Conservation (phyloP, 176 grass and related monocot species). For the Ensete glaucum region DNA sequence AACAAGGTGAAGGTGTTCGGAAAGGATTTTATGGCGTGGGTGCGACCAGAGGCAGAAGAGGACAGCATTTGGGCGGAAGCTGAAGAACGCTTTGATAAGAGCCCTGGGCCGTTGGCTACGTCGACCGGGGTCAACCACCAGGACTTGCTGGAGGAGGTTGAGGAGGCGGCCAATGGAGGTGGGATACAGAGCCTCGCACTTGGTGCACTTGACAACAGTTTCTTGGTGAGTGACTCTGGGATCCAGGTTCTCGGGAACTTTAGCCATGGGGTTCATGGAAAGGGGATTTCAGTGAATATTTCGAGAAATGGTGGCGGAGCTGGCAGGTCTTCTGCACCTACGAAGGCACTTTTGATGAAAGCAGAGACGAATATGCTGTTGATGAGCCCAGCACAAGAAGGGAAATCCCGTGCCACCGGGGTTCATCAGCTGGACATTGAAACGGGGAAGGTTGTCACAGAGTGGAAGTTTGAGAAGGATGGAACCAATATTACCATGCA, state of each 20-base stretch:
- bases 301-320: slow-evolving; percentile 22
- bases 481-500: slow-evolving; percentile 71
- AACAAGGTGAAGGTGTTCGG: slow-evolving; percentile 85
- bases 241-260: slow-evolving; percentile 76
- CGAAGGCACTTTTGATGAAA: slow-evolving; percentile 84
- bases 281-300: slow-evolving; percentile 63
- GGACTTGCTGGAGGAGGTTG: slow-evolving; percentile 63
- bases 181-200: slow-evolving; percentile 71
- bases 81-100: slow-evolving; percentile 29
- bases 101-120: slow-evolving; percentile 26
- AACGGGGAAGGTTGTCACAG: slow-evolving; percentile 66
- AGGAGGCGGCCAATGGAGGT: slow-evolving; percentile 53
- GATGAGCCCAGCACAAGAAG: slow-evolving; percentile 89
- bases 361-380: slow-evolving; percentile 89
- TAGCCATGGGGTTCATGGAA: slow-evolving; percentile 76
- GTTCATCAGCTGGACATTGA: slow-evolving; percentile 76
- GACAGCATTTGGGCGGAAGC: slow-evolving; percentile 86
- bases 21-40: slow-evolving; percentile 90
- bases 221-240: slow-evolving; percentile 50
- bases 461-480: slow-evolving; percentile 93
- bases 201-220: slow-evolving; percentile 68
- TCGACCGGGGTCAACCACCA: slow-evolving; percentile 25
- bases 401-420: slow-evolving; percentile 55
- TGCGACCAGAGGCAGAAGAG: slow-evolving; percentile 55
- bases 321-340: slow-evolving; percentile 41